Base-by-base conservation (phyloP, 2,329 filamentous ascomycete genomes). In the Cladorrhinum sp. region DNA sequence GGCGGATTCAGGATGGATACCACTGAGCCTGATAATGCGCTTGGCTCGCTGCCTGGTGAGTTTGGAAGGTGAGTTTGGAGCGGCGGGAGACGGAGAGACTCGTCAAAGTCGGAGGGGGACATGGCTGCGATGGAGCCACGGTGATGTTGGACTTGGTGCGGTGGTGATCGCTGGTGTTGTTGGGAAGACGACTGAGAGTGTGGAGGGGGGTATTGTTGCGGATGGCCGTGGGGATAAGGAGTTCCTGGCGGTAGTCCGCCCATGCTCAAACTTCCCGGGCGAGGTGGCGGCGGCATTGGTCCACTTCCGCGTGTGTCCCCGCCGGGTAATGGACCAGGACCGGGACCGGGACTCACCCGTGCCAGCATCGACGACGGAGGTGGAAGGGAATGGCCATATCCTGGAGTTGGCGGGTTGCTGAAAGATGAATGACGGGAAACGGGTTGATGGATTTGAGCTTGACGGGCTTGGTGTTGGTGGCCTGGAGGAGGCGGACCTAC, bases 21-120 rank as follows among this genome's bases (percentile, higher is more conserved):
- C 45, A 50, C 22, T 50, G 45, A 24, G 45, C 18, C 45, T 24
- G 52, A 18, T 49, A 20, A 22, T 18, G 41, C 25, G 22, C 25
- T 57, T 22, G 45, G 55, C 18, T 57, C 55, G 38, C 29, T 55
- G 20, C 50, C 50, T 2, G 57, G 51, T 2, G 55, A 55, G 9
- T 38, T 55, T 25, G 58, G 49, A 12, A 61, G 54, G 9, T 69
- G 69, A 0, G 76, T 84, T 67, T 84, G 79, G 36, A 85, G 70
- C 1, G 83, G 82, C 0, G 83, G 81, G 18, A 85, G 71, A 27
- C 79, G 77, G 9, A 85, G 74, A 6, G 81, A 82, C 64, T 83
- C 79, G 60, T 84, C 80, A 62, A 81, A 83, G 6, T 77, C 82
- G 2, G 50, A 52, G 24, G 29, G 20, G 7, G 38, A 22, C 4